Evolutionary conservation across 2,329 filamentous ascomycete species (phyloP), one percentile per base, ranked within the genome.

Genomic region (Madurella fahalii): DNA sequence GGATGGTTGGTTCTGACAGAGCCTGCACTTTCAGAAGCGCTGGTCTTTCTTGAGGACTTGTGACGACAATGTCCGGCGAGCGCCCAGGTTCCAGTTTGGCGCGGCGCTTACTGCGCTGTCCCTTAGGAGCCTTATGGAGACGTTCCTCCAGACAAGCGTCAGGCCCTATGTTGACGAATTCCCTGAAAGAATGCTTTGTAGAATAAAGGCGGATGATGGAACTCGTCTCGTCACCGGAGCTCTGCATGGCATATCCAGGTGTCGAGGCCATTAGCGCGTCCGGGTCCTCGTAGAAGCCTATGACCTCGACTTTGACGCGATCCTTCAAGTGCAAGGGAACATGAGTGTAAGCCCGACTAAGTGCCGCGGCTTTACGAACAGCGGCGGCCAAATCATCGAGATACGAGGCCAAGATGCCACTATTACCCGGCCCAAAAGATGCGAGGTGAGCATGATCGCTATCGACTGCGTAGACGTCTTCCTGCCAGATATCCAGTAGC

Each of bases 271-370:
- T 57, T 31, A 67, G 67, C 2, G 66, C 67, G 7, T 75, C 71
- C 0, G 72, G 67, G 45, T 84, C 80, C 45, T 83, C 80, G 53
- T 84, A 85, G 62, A 85, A 86, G 0, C 82, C 82, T 47, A 78
- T 75, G 9, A 80, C 63, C 59, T 85, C 82, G 2, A 85, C 73
- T 48, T 76, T 78, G 39, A 84, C 79, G 43, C 77, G 76, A 18
- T 76, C 71, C 43, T 78, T 75, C 1, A 84, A 72, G 37, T 72
- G 69, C 18, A 85, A 59, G 0, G 75, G 72, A 40, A 73, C 75
- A 49, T 80, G 77, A 0, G 66, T 64, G 37, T 69, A 58, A 54
- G 65, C 60, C 2, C 54, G 43, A 52, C 69, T 73, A 2, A 76
- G 61, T 1, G 61, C 56, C 30, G 70, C 66, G 1, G 73, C 73